Base-by-base conservation (phyloP, 140 eudicot genomes). In the Cichorium intybus region DNA sequence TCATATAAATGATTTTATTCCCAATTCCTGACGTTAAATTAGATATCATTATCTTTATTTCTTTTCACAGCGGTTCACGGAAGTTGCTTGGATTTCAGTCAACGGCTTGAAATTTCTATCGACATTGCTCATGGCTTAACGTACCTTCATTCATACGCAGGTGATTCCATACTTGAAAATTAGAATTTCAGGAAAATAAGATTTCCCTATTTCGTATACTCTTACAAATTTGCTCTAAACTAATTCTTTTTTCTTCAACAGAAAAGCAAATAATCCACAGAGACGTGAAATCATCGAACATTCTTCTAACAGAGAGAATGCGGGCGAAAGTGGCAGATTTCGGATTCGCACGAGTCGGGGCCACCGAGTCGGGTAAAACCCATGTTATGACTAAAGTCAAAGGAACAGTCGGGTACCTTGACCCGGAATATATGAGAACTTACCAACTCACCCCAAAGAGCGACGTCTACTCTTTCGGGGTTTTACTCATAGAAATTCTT, bases 401-500 rank as follows among this genome's bases (percentile, higher is more conserved):
- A 71, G 99, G 99, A 62, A 93, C 99, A 22, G 95, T 86, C 7
- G 99, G 99, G 75, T 93, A 93, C 82, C 97, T 93, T 71, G 99
- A 93, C 75, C 99, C 99, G 1, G 95, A 93, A 78, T 93, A 93
- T 33, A 93, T 93, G 99, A 89, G 79, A 81, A 93, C 99, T 27
- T 77, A 71, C 69, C 84, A 89, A 65, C 99, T 93, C 70, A 93
- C 99, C 50, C 82, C 87, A 3, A 93, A 93, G 54, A 93, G 99
- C 18, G 99, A 93, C 53, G 99, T 93, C 22, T 93, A 88, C 76
- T 93, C 99, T 60, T 93, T 85, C 45, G 99, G 99, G 28, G 84
- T 93, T 54, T 39, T 93, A 46, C 77, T 93, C 34, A 21, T 93
- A 31, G 99, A 93, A 73, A 84, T 88, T 68, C 77, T 93, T 62